Percentiles rank a stretch among this genome's conserved stretches.
Evolutionary conservation across 148 eudicot species (phyloP).

Genomic region (Chenopodium formosanum): DNA sequence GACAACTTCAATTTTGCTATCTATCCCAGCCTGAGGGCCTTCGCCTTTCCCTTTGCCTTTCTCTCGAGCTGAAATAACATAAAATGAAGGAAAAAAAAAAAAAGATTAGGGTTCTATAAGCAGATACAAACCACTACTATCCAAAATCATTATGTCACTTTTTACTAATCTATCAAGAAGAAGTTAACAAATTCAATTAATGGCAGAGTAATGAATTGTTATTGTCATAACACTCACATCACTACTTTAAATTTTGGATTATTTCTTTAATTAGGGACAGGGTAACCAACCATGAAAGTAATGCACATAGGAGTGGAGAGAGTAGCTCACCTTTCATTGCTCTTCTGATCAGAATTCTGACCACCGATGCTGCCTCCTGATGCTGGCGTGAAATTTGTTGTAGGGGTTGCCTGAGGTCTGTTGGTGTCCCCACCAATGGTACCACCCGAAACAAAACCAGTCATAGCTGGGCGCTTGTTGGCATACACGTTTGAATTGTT

Average conservation of each 20-base stretch:
- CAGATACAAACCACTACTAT: neutral
- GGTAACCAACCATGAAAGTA: neutral
- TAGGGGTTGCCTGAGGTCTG: slow-evolving; percentile 38
- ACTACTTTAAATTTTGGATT: neutral
- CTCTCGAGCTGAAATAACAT: slow-evolving; percentile 47
- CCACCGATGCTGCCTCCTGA: slow-evolving; percentile 34
- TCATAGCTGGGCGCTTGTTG: slow-evolving; percentile 48
- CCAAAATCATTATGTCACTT: neutral
- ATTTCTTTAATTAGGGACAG: neutral
- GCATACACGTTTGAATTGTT: slow-evolving; percentile 40
- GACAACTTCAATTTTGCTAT: slow-evolving; percentile 20
- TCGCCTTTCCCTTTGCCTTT: slow-evolving; percentile 75
- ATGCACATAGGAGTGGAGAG: neutral
- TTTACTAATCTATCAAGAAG: neutral
- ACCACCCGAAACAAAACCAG: slow-evolving; percentile 93
- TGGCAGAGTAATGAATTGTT: neutral
- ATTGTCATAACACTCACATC: neutral
- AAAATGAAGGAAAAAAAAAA: neutral
- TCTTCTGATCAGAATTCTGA: slow-evolving; percentile 43
- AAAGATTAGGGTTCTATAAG: neutral
- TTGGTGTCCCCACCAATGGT: slow-evolving; percentile 71
- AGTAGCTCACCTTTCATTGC: slow-evolving; percentile 50
- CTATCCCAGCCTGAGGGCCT: slow-evolving; percentile 97
- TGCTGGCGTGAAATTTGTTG: slow-evolving; percentile 35
- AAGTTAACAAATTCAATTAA: neutral